Evolutionary conservation across 2,329 filamentous ascomycete genomes (phyloP), one percentile per base, ranked within the genome.

Genomic region (Colletotrichum tabaci): DNA sequence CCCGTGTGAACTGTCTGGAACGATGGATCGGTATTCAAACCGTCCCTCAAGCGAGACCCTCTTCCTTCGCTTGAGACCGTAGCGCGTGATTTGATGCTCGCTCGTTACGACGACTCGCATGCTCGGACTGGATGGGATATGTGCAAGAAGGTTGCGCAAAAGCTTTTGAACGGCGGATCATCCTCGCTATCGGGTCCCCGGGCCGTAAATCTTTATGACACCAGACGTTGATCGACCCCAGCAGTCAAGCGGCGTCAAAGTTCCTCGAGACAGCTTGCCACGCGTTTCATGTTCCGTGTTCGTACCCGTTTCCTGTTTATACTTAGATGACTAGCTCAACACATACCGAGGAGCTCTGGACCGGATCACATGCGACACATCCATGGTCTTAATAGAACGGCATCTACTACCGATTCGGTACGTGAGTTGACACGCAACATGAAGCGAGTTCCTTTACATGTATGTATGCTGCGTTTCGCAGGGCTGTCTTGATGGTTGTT

Each of bases 1-100:
- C 40, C 58, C 58, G 53, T 69, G 30, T 61, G 26, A 57, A 50
- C 46, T 60, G 40, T 55, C 40, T 47, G 35, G 40, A 42, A 60
- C 53, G 23, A 15, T 15, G 23, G 46, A 15, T n/a, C 40, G 35
- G 15, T 10, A 21, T 35, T 47, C 58, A 69, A 55, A 61, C 18
- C n/a, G 16, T 7, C n/a, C 26, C 23, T 12, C 21, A 55, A 18
- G 46, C 18, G 21, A 9, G 30, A 18, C 9, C 55, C 18, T 53
- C 46, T 26, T 30, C 8, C 40, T 26, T 67, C 26, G 44, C 50
- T 21, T 69, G 60, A 40, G 46, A 10, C 47, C 13, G 21, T 62
- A 21, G 42, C 26, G 42, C 26, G 42, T 10, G n/a, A 47, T 44
- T 47, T 23, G 44, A 26, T 18, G 9, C 44, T 57, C 44, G 46